Base-by-base conservation (phyloP, 106 monocot genomes). In the Platanthera zijinensis region DNA sequence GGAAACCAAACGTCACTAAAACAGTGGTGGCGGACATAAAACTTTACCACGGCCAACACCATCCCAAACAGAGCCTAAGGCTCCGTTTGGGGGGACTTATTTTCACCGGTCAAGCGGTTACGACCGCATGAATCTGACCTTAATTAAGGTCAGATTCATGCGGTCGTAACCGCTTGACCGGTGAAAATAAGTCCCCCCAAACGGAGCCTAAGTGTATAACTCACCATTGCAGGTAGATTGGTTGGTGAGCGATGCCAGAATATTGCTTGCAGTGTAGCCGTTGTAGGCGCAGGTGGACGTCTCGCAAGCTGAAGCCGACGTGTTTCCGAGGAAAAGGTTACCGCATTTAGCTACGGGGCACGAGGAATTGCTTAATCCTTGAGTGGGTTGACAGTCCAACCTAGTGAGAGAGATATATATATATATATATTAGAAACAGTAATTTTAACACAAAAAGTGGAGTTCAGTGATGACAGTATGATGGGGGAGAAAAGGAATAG, bases 321-420 rank as follows among this genome's bases (percentile, higher is more conserved):
- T 79, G 75, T 82, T 82, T n/a, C 86, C 86, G 5, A 89, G 54
- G 67, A 25, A 74, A 6, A 84, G 49, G 52, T 57, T 76, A 0
- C 86, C 86, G 50, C 89, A 89, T 17, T 48, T 86, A 39, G 89
- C 77, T 4, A 51, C 57, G 25, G 80, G 79, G 53, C 89, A 89
- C 17, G 46, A n/a, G 0, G 71, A 75, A 0, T 75, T 75, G 71
- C 77, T 84, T 22, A 81, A 67, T 50, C 82, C 86, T 82, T 86
- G 77, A 3, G 74, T 72, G 17, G 83, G 51, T 9, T 51, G 59
- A 49, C 86, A 86, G 48, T 84, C 67, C 72, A 86, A 22, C 74
- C 89, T 86, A 39, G 21, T 47, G 7, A 47, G 28, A 28, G n/a
- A n/a, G n/a, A n/a, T n/a, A n/a, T 8, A 45, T 25, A 25, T 25